These are phyloP conservation scores for Noccaea bulbosa DNA, from an alignment of 345 rosid species.

Conservation along the genomic window DNA sequence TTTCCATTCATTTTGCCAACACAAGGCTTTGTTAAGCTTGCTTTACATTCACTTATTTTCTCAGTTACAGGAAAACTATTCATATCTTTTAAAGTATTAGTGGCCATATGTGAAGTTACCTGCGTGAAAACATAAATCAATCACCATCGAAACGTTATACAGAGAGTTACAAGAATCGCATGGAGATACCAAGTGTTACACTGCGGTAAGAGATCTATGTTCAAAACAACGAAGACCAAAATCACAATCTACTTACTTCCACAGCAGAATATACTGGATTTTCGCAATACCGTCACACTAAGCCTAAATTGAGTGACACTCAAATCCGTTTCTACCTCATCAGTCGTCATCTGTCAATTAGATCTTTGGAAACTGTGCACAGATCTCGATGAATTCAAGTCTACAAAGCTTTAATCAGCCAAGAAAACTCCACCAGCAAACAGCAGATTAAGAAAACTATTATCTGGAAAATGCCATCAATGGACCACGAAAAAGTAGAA, in stretches of 20 bases:
- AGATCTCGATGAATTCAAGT: slow-evolving; percentile 16
- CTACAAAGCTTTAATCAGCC: slow-evolving; percentile 1
- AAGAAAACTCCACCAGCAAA: slow-evolving; percentile 15
- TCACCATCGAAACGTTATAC: slow-evolving; percentile 11
- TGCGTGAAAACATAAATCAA: slow-evolving; percentile 3
- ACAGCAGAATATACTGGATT: not conserved
- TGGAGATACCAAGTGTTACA: not conserved
- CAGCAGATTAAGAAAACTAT: not conserved
- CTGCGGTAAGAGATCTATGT: not conserved
- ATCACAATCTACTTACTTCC: not conserved
- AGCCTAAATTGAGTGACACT: slow-evolving; percentile 2
- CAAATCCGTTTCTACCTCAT: slow-evolving; percentile 19
- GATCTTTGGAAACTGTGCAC: not conserved
- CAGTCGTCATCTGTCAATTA: not conserved
- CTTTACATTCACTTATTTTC: slow-evolving; percentile 60
- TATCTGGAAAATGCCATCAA: not conserved
- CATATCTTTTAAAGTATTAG: slow-evolving; percentile 67
- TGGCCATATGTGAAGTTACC: slow-evolving; percentile 60
- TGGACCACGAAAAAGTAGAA: not conserved
- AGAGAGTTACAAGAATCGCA: not conserved
- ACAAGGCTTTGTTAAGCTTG: slow-evolving; percentile 56
- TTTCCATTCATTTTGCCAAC: slow-evolving; percentile 57
- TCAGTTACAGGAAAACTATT: slow-evolving; percentile 63
- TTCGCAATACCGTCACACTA: not conserved
- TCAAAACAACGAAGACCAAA: slow-evolving; percentile 10